Evolutionary conservation across 2,329 filamentous ascomycete genomes (phyloP).

Genomic region (Coniella lustricola): DNA sequence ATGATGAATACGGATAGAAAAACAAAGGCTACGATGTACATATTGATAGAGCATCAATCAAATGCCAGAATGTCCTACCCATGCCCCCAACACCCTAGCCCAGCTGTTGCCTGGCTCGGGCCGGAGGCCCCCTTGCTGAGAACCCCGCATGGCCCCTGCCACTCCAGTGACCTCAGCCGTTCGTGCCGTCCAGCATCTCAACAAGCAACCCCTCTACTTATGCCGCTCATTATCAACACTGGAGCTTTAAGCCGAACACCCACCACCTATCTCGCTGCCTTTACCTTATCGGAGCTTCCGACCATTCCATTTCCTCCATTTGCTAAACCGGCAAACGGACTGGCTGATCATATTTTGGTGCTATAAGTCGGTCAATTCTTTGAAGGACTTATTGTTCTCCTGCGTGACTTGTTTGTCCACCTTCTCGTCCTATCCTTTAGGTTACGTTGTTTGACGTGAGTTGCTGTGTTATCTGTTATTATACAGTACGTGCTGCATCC

Average conservation of each 20-base stretch:
- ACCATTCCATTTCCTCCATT: neutral
- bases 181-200: neutral
- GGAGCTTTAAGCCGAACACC: conserved; percentile 1
- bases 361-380: too few relatives aligned
- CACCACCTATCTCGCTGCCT: neutral
- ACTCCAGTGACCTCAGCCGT: neutral
- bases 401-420: too few relatives aligned
- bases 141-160: neutral
- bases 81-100: neutral
- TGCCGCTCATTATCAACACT: neutral
- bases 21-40: too few relatives aligned
- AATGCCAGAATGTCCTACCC: neutral
- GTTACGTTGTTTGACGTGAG: too few relatives aligned
- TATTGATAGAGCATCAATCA: neutral
- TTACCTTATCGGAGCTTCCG: conserved; percentile 6
- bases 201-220: neutral
- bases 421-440: too few relatives aligned
- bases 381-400: too few relatives aligned
- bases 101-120: neutral
- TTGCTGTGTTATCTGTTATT: too few relatives aligned
- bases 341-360: too few relatives aligned
- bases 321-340: neutral
- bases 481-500: too few relatives aligned
- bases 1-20: too few relatives aligned
- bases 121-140: neutral